Evolutionary conservation across 2,329 filamentous ascomycete species (phyloP).

Genomic region (Calonectria pteridis): DNA sequence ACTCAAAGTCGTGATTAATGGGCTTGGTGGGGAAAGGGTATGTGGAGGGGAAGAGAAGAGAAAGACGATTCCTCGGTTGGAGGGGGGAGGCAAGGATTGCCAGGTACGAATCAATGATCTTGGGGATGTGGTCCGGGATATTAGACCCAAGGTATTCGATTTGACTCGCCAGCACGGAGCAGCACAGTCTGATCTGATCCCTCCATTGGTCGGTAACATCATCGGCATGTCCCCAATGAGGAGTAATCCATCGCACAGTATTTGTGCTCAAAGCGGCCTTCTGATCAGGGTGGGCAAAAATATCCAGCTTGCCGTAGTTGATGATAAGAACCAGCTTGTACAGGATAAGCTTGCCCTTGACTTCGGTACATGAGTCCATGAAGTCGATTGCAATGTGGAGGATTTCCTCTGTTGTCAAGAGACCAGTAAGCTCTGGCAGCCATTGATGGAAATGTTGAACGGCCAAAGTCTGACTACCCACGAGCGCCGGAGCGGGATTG

Average conservation of each 20-base stretch:
- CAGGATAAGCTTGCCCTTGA: constrained; percentile 90
- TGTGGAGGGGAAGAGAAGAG: constrained; percentile 87
- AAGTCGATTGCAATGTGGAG: constrained; percentile 93
- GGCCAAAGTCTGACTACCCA: constrained; percentile 93
- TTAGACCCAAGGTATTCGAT: constrained; percentile 82
- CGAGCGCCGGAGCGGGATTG: constrained; percentile 84
- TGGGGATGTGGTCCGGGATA: constrained; percentile 89
- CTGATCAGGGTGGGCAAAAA: constrained; percentile 85
- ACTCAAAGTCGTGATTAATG: constrained; percentile 70
- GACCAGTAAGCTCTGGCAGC: constrained; percentile 88
- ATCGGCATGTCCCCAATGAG: constrained; percentile 87
- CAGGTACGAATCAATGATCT: constrained; percentile 90
- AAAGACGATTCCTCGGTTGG: constrained; percentile 75
- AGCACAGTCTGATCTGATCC: constrained; percentile 93
- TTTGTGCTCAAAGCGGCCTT: constrained; percentile 80
- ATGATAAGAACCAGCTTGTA: constrained; percentile 95
- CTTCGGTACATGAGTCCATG: constrained; percentile 87
- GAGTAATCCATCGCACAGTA: constrained; percentile 90
- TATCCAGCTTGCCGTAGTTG: constrained; percentile 85
- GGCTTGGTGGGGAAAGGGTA: constrained; percentile 89
- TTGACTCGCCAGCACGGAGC: constrained; percentile 90
- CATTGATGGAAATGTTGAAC: constrained; percentile 98
- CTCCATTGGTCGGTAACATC: constrained; percentile 87
- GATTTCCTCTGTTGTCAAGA: constrained; percentile 86
- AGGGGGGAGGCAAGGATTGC: constrained; percentile 72